A percentile compares a stretch with the other conserved stretches of the same genome.
phyloP scores from a whole-genome alignment of 1,284 basidiomycete genomes.

The Peniophora sp. region DNA sequence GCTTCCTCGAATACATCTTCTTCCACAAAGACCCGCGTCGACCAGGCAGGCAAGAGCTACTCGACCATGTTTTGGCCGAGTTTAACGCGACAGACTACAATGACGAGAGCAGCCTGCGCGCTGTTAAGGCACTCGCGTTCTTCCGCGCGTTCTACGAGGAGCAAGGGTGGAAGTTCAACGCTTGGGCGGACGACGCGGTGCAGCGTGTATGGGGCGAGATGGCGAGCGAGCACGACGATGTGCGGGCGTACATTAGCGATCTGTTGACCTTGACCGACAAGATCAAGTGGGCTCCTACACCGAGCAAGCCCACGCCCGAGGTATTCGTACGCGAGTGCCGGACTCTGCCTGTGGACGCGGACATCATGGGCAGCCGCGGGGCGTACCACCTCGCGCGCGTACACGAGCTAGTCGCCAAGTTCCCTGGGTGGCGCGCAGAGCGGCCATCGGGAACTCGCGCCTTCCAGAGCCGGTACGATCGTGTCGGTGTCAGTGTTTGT shows the following conservation, averaged over 20 bases:
- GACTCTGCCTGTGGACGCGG: conserved; percentile 44
- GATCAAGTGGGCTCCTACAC: conserved; percentile 65
- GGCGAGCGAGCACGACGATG: conserved; percentile 73
- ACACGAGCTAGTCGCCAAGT: conserved; percentile 49
- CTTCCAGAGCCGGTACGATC: conserved; percentile 78
- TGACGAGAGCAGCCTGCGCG: conserved; percentile 69
- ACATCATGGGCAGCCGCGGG: conserved; percentile 76
- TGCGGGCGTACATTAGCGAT: conserved; percentile 67
- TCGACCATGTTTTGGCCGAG: conserved; percentile 63
- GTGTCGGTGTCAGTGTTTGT: conserved; percentile 60
- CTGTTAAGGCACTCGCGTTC: conserved; percentile 51
- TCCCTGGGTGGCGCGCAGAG: conserved; percentile 62
- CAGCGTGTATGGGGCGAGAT: conserved; percentile 68
- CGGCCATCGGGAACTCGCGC: conserved; percentile 69
- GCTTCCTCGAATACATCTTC: conserved; percentile 72
- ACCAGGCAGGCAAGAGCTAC: conserved; percentile 53
- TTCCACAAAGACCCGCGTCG: conserved; percentile 81
- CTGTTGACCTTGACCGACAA: conserved; percentile 68
- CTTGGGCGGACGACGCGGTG: conserved; percentile 68
- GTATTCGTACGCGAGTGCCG: conserved; percentile 69
- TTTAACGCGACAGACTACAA: conserved; percentile 66
- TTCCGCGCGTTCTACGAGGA: conserved; percentile 65
- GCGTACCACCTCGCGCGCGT: conserved; percentile 55
- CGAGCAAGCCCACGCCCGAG: conserved; percentile 62
- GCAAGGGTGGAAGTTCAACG: conserved; percentile 70